phyloP scores from a whole-genome alignment of 2,329 filamentous ascomycete genomes.

The Claviceps maximensis region DNA sequence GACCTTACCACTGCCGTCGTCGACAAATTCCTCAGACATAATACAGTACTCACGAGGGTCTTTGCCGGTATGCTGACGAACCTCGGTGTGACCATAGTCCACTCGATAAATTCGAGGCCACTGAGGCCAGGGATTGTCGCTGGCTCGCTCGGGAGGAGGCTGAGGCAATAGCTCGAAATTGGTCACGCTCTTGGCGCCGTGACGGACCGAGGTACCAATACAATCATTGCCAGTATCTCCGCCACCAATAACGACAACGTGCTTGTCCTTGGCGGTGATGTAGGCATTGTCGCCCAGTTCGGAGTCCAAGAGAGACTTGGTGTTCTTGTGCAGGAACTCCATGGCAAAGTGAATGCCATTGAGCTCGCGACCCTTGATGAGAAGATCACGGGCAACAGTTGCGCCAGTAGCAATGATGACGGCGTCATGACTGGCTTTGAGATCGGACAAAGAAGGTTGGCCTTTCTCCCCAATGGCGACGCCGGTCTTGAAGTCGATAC shows the following conservation, averaged over 20 bases:
- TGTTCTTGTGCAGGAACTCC: slow-evolving; percentile 96
- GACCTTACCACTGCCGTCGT: slow-evolving; percentile 74
- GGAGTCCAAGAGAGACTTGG: slow-evolving; percentile 91
- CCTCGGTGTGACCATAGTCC: slow-evolving; percentile 94
- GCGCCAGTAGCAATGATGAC: slow-evolving; percentile 87
- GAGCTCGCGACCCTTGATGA: slow-evolving; percentile 76
- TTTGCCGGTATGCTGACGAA: slow-evolving; percentile 90
- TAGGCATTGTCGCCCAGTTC: slow-evolving; percentile 72
- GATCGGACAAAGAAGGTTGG: slow-evolving; percentile 46
- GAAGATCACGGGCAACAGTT: slow-evolving; percentile 83
- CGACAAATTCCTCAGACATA: slow-evolving; percentile 94
- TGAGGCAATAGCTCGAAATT: slow-evolving; percentile 95
- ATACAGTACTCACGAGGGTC: slow-evolving; percentile 96
- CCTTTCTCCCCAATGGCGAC: slow-evolving; percentile 66
- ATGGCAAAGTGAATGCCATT: slow-evolving; percentile 92
- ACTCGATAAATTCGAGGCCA: slow-evolving; percentile 97
- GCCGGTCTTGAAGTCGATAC: slow-evolving; percentile 67
- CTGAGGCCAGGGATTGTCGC: slow-evolving; percentile 95
- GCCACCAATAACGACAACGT: slow-evolving; percentile 92
- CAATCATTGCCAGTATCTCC: slow-evolving; percentile 98
- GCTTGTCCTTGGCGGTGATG: slow-evolving; percentile 89
- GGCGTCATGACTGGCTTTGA: slow-evolving; percentile 64
- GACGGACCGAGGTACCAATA: slow-evolving; percentile 90
- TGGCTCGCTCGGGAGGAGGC: slow-evolving; percentile 77
- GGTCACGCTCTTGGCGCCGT: slow-evolving; percentile 88